Percentiles rank a stretch among this genome's conserved stretches.
Conservation (phyloP, 148 eudicot species). For the Chenopodium formosanum region DNA sequence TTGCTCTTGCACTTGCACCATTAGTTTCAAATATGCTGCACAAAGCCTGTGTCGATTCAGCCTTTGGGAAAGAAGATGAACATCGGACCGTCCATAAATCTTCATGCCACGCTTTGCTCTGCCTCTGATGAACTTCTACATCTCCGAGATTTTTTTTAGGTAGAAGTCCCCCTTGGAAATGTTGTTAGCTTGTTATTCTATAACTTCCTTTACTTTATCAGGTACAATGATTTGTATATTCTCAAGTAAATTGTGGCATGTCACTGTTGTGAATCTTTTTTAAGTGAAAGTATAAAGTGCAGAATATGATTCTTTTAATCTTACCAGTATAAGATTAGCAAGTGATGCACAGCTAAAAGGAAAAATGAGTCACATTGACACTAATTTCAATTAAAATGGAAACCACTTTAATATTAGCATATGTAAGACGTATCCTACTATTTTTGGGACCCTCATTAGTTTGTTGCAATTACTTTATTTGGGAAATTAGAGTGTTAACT, state of each 20-base stretch:
- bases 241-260: slow-evolving; percentile 5
- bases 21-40: not conserved
- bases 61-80: not conserved
- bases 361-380: slow-evolving; percentile 11
- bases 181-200: not conserved
- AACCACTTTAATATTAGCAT: not conserved
- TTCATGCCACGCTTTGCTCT: not conserved
- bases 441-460: not conserved
- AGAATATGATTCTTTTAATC: slow-evolving; percentile 9
- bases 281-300: slow-evolving; percentile 9
- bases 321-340: not conserved
- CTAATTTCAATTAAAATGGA: slow-evolving; percentile 10
- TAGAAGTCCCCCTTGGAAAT: not conserved
- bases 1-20: not conserved
- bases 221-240: slow-evolving; percentile 7
- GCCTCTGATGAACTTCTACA: not conserved
- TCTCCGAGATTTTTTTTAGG: not conserved
- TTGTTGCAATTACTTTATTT: not conserved
- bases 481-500: not conserved
- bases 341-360: slow-evolving; percentile 15
- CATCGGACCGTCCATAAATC: not conserved
- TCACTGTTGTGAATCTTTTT: slow-evolving; percentile 9
- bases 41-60: not conserved
- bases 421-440: slow-evolving; percentile 5
- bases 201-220: not conserved